Evolutionary conservation across 495 filamentous ascomycete species (phyloP), one percentile per base, ranked within the genome.

Genomic region (Thermothielavioides terrestris): DNA sequence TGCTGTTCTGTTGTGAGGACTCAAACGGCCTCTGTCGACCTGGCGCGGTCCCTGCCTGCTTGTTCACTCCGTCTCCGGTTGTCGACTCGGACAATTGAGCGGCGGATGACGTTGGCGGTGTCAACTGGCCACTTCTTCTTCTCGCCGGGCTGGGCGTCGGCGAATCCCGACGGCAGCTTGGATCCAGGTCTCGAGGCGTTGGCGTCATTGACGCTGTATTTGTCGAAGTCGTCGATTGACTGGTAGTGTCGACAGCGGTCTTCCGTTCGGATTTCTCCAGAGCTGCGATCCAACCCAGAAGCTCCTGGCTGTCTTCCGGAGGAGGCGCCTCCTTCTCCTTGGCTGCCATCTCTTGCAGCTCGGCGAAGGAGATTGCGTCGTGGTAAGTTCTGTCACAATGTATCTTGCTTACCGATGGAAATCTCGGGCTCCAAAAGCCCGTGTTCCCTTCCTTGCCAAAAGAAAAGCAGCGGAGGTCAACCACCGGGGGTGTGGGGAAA

Each of bases 271-370:
- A 67, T 32, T 57, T 53, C 45, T 78, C 74, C 10, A 86, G 56
- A 6, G 72, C 75, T 11, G 73, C 68, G 23, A 72, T 60, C 80
- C 82, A 86, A 1, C 66, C 51, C 2, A 68, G 65, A 54, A 75
- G 64, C 53, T 83, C 75, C 26, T 78, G 66, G n/a, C 66, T 68
- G 25, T 77, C 53, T 14, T 69, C 69, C 0, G 61, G 50, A 1
- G 62, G 52, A 1, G 64, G 56, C 22, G 52, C 39, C 22, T 61
- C 54, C n/a, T 50, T 70, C 28, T 66, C 64, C n/a, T 65, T 55
- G 17, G 50, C 40, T 1, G 73, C 73, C 46, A 73, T 59, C 8
- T 68, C 61, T 34, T 75, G 71, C 7, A 76, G 59, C 26, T 76
- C 67, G 1, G 42, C n/a, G 27, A 76, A 74, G 0, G 63, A 64